phyloP scores from a whole-genome alignment of 2,329 filamentous ascomycete genomes.

The Colletotrichum phormii region DNA sequence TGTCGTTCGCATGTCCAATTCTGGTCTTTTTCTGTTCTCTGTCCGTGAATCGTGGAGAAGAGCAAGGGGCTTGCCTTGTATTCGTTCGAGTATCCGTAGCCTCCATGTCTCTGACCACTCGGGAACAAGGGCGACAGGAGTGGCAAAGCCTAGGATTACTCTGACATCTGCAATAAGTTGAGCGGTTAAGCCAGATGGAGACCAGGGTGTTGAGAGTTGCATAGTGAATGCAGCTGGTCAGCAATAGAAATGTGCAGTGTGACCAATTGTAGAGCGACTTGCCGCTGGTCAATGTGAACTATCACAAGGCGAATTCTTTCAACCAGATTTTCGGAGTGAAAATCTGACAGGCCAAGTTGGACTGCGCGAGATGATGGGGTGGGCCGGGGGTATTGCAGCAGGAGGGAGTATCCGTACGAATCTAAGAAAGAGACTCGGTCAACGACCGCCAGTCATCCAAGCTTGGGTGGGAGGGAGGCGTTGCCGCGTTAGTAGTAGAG shows the following conservation, averaged over 20 bases:
- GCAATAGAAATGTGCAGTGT: constrained; percentile 28
- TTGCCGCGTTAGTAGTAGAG: background rate
- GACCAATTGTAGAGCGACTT: background rate
- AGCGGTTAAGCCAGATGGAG: constrained; percentile 20
- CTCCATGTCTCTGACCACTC: background rate
- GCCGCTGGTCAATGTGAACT: constrained; percentile 13
- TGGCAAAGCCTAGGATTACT: background rate
- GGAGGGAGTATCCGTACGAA: constrained; percentile 11
- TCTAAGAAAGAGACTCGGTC: constrained; percentile 29
- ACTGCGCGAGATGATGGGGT: constrained; percentile 32
- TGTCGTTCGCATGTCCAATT: background rate
- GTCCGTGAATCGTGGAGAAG: constrained; percentile 18
- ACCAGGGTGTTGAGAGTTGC: background rate
- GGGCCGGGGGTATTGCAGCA: constrained; percentile 24
- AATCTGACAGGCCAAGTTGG: constrained; percentile 32
- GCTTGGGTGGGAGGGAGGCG: background rate
- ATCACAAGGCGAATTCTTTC: constrained; percentile 23
- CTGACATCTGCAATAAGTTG: constrained; percentile 25
- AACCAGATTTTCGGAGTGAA: constrained; percentile 34
- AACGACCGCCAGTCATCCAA: constrained; percentile 25
- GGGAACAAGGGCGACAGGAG: background rate
- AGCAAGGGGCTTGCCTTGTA: background rate
- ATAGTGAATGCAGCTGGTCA: constrained; percentile 25
- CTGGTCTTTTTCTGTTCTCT: background rate
- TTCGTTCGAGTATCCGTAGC: background rate